Conservation (phyloP, 83 land plant species). For the Isoetes engelmannii region DNA sequence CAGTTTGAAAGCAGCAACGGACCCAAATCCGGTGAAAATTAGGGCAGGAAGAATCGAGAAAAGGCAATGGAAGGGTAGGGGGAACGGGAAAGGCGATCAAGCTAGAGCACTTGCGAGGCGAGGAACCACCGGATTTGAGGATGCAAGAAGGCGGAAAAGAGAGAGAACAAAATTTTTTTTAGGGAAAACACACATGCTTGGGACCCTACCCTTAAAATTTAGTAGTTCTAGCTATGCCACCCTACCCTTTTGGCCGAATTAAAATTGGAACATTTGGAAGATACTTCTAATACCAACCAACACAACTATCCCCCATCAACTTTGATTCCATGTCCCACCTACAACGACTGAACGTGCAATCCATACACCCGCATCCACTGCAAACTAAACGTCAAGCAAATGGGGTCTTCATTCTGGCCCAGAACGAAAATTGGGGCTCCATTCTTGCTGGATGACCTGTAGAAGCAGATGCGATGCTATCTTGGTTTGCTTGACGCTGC, state of each 20-base stretch:
- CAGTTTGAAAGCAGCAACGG: too few relatives aligned
- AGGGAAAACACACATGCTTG: neutral
- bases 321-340: too few relatives aligned
- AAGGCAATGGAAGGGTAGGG: neutral
- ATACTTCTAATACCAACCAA: neutral
- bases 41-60: slow-evolving; percentile 3
- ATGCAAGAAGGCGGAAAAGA: neutral
- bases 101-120: neutral
- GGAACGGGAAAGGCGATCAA: neutral
- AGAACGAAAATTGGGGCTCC: too few relatives aligned
- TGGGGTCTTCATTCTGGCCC: too few relatives aligned
- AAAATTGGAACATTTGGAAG: neutral
- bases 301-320: neutral
- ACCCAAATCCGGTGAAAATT: neutral
- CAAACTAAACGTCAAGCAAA: too few relatives aligned
- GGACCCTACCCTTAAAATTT: too few relatives aligned
- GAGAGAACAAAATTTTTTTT: neutral
- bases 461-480: too few relatives aligned
- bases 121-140: neutral
- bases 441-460: too few relatives aligned
- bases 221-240: neutral
- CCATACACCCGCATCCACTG: too few relatives aligned
- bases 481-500: too few relatives aligned
- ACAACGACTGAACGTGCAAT: too few relatives aligned
- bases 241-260: neutral